Conservation (phyloP, 306 rosid genomes). For the Delonix regia region DNA sequence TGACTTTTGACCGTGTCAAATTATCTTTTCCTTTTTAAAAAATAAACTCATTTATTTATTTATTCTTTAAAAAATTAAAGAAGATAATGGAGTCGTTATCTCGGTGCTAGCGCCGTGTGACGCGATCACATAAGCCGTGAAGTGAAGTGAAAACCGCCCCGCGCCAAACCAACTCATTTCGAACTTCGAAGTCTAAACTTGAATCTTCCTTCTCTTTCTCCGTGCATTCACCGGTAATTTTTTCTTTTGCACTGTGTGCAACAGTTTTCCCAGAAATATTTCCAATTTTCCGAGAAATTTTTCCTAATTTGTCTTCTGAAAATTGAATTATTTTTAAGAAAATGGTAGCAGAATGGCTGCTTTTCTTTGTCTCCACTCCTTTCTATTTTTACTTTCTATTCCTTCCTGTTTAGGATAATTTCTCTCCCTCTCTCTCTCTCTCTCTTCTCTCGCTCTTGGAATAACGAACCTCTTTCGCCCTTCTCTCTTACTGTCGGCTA, state of each 20-base stretch:
- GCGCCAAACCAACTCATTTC: constrained; percentile 42
- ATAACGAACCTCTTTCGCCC: neutral
- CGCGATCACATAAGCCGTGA: neutral
- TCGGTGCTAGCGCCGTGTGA: neutral
- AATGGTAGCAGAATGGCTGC: constrained; percentile 6
- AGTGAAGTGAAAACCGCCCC: constrained; percentile 8
- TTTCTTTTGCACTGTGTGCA: neutral
- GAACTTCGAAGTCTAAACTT: neutral
- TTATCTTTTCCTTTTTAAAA: too few relatives aligned
- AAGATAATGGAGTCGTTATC: constrained; percentile 32
- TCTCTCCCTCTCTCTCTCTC: neutral
- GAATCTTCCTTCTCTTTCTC: neutral
- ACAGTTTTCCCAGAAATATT: constrained; percentile 24
- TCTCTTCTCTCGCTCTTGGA: neutral
- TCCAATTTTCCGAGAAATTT: constrained; percentile 2
- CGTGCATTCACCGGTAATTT: neutral
- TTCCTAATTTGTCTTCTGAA: neutral
- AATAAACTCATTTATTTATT: too few relatives aligned
- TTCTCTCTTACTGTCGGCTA: neutral
- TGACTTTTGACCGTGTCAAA: too few relatives aligned
- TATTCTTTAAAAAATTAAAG: neutral
- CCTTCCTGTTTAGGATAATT: constrained; percentile 38
- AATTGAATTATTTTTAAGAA: constrained; percentile 23
- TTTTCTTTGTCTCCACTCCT: neutral
- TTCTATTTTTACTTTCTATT: neutral